A percentile compares a stretch with the other conserved stretches of the same genome.
phyloP scores from a whole-genome alignment of 1,284 basidiomycete genomes.

The Dichomitus squalens region DNA sequence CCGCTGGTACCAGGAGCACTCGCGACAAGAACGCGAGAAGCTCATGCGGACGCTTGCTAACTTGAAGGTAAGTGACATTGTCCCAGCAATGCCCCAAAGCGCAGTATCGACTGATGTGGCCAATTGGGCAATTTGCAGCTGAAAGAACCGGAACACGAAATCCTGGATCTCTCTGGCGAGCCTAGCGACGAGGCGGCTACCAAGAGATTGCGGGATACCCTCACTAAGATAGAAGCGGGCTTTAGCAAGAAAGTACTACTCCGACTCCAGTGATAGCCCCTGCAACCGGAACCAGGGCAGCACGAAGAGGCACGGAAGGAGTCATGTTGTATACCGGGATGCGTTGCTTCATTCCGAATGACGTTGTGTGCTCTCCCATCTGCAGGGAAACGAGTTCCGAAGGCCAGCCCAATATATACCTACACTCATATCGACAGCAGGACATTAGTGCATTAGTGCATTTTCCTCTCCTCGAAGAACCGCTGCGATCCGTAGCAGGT shows the following conservation, averaged over 20 bases:
- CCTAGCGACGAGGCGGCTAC: constrained; percentile 58
- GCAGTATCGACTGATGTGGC: constrained; percentile 5
- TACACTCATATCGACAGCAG: constrained; percentile 15
- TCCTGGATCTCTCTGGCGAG: constrained; percentile 52
- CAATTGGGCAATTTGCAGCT: constrained; percentile 44
- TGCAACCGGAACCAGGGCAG: neutral
- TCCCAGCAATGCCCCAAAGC: no score
- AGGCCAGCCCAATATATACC: constrained; percentile 19
- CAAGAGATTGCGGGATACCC: constrained; percentile 46
- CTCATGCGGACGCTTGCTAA: constrained; percentile 54
- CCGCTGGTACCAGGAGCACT: constrained; percentile 63
- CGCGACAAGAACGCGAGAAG: constrained; percentile 42
- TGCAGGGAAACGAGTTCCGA: neutral
- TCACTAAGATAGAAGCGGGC: constrained; percentile 54
- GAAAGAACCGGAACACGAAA: constrained; percentile 65
- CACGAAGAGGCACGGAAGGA: no score
- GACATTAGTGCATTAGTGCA: constrained; percentile 48
- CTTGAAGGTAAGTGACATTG: constrained; percentile 51
- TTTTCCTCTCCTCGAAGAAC: constrained; percentile 91
- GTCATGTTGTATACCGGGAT: no score
- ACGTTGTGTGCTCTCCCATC: neutral
- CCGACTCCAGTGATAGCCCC: constrained; percentile 43
- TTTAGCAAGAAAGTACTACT: constrained; percentile 76
- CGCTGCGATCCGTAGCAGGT: constrained; percentile 44
- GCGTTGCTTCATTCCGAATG: no score